Evolutionary conservation across 768 basidiomycete genomes (phyloP).

Genomic region (Lentinula guzmanii): DNA sequence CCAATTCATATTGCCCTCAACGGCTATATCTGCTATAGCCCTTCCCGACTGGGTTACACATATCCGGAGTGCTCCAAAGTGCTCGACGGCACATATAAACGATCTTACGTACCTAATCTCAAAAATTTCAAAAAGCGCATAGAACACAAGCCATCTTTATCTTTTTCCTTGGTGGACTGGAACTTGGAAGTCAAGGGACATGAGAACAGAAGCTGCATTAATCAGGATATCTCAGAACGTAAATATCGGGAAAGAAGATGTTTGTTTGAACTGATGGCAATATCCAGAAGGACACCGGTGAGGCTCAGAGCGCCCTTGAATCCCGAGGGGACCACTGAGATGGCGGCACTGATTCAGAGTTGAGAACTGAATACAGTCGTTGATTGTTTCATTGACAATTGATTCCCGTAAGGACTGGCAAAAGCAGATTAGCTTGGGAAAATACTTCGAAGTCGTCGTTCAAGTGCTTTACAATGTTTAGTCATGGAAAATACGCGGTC

Average conservation of each 20-base stretch:
- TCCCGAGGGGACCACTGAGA: background rate
- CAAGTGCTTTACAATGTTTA: background rate
- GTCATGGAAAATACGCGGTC: background rate
- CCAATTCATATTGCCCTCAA: background rate
- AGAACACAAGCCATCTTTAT: background rate
- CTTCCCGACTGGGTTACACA: background rate
- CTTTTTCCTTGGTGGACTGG: background rate
- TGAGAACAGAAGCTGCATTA: background rate
- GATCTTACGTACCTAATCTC: background rate
- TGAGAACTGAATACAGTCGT: background rate
- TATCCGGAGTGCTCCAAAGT: background rate
- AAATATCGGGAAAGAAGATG: background rate
- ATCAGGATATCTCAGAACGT: background rate
- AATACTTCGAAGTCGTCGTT: background rate
- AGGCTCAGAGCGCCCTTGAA: background rate
- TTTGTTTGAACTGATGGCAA: background rate
- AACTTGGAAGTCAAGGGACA: background rate
- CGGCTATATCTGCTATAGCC: background rate
- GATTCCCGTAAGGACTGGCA: background rate
- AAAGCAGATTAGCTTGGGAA: background rate
- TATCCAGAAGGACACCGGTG: background rate
- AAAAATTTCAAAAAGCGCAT: background rate
- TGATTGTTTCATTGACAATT: background rate
- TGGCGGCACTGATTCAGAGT: background rate
- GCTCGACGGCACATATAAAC: background rate